Evolutionary conservation across 2,329 filamentous ascomycete genomes (phyloP).

Genomic region (Mycosphaerella arachidis): DNA sequence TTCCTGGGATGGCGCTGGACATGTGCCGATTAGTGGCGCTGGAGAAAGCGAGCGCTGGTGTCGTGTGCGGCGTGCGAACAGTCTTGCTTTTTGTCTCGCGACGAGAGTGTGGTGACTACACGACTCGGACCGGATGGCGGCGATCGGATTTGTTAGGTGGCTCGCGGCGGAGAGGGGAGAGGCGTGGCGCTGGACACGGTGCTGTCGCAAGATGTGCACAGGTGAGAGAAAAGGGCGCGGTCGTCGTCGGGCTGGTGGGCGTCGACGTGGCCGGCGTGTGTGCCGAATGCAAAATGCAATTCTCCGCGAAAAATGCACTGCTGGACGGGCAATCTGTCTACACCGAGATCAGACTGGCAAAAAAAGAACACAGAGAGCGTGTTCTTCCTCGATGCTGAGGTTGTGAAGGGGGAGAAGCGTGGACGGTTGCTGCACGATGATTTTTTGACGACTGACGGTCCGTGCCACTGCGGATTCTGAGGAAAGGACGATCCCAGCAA

Average conservation of each 20-base stretch:
- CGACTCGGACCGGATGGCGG: neutral
- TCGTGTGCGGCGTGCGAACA: slow-evolving; percentile 1
- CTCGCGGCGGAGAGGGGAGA: slow-evolving; percentile 10
- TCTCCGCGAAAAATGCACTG: neutral
- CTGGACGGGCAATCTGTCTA: neutral
- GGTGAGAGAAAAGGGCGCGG: neutral
- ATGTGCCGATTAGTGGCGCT: slow-evolving; percentile 45
- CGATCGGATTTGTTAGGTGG: slow-evolving; percentile 6
- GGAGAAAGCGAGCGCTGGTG: slow-evolving; percentile 14
- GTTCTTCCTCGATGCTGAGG: neutral
- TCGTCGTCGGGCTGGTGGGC: neutral
- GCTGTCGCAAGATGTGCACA: neutral
- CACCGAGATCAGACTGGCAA: slow-evolving; percentile 1
- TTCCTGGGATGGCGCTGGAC: slow-evolving; percentile 56
- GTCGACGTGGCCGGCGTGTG: slow-evolving; percentile 2
- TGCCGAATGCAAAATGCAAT: neutral
- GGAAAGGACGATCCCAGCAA: too few relatives aligned
- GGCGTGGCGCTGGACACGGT: neutral
- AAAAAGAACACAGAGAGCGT: neutral
- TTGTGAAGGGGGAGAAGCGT: neutral
- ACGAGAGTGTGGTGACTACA: neutral
- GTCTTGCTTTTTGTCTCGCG: neutral
- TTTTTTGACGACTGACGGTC: too few relatives aligned
- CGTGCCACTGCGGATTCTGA: too few relatives aligned
- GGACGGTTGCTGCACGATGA: too few relatives aligned